Percentiles rank a stretch among this genome's conserved stretches.
phyloP scores from a whole-genome alignment of 371 early-diverging fungal genomes.

The Actinomortierella ambigua region DNA sequence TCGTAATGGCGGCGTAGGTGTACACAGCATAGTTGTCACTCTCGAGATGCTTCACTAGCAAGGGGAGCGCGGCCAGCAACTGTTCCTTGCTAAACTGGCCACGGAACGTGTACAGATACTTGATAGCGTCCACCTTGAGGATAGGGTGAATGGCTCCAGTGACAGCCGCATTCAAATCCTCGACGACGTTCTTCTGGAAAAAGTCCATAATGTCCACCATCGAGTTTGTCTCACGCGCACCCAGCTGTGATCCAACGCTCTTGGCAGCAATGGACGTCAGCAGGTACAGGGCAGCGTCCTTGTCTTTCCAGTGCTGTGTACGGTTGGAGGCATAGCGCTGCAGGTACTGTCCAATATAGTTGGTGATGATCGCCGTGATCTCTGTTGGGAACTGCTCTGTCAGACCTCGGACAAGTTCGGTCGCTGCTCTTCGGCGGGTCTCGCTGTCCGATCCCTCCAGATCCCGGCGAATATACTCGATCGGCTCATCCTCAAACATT shows the following conservation, averaged over 20 bases:
- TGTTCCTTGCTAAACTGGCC: constrained; percentile 86
- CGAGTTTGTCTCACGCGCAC: constrained; percentile 81
- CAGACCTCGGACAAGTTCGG: constrained; percentile 92
- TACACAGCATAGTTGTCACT: constrained; percentile 84
- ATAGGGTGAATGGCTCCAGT: constrained; percentile 81
- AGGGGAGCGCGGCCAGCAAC: constrained; percentile 75
- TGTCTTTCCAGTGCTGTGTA: constrained; percentile 88
- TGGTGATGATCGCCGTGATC: constrained; percentile 81
- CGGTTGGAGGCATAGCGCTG: constrained; percentile 75
- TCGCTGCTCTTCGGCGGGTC: constrained; percentile 90
- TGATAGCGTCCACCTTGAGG: constrained; percentile 92
- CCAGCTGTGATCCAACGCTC: constrained; percentile 65
- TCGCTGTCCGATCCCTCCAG: constrained; percentile 93
- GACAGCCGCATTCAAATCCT: constrained; percentile 78
- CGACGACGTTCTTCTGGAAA: constrained; percentile 81
- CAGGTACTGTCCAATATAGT: constrained; percentile 77
- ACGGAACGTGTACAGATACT: constrained; percentile 91
- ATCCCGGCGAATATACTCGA: constrained; percentile 92
- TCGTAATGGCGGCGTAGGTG: constrained; percentile 91
- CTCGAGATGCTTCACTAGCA: constrained; percentile 80
- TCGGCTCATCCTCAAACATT: constrained; percentile 94
- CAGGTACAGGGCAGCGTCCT: constrained; percentile 94
- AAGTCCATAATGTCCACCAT: constrained; percentile 83
- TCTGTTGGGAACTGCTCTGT: constrained; percentile 84
- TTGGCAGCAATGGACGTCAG: constrained; percentile 86